A percentile compares a stretch with the other conserved stretches of the same genome.
These are phyloP conservation scores for Aspergillus taichungensis DNA, from an alignment of 495 filamentous ascomycete genomes.

Conservation along the genomic window DNA sequence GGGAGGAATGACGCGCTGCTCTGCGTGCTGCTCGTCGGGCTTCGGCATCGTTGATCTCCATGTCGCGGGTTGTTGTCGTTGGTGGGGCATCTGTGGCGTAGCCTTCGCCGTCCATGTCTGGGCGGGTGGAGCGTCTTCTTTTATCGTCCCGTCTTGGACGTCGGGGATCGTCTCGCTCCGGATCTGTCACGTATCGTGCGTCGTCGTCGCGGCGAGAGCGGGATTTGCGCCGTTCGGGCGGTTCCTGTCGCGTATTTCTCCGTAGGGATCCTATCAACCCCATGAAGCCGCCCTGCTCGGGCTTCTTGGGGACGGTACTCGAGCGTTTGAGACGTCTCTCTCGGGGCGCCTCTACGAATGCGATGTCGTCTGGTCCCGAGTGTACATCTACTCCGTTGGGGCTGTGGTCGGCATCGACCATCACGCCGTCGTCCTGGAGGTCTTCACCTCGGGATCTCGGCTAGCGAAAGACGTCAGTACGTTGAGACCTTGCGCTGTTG, in stretches of 20 bases:
- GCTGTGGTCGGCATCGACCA: slow-evolving; percentile 38
- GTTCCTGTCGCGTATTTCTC: slow-evolving; percentile 28
- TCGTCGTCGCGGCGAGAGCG: slow-evolving; percentile 34
- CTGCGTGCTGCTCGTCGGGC: slow-evolving; percentile 42
- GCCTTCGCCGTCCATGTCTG: slow-evolving; percentile 38
- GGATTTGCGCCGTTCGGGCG: slow-evolving; percentile 32
- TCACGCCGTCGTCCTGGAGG: slow-evolving; percentile 35
- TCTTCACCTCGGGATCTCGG: slow-evolving; percentile 21
- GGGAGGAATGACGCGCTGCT: slow-evolving; percentile 22
- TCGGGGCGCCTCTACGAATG: slow-evolving; percentile 66
- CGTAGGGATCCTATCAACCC: slow-evolving; percentile 39
- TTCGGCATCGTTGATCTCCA: slow-evolving; percentile 45
- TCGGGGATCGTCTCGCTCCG: slow-evolving; percentile 35
- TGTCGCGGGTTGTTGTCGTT: slow-evolving; percentile 22
- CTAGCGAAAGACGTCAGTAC: slow-evolving; percentile 8
- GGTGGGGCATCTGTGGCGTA: slow-evolving; percentile 33
- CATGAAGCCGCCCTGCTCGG: slow-evolving; percentile 38
- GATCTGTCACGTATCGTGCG: slow-evolving; percentile 22
- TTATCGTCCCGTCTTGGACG: slow-evolving; percentile 36
- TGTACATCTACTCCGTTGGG: slow-evolving; percentile 27
- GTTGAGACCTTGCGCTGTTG: not conserved
- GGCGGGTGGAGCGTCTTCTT: slow-evolving; percentile 29
- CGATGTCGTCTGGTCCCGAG: slow-evolving; percentile 53
- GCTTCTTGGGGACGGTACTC: slow-evolving; percentile 36
- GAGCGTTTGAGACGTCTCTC: slow-evolving; percentile 45